phyloP scores from a whole-genome alignment of 257 asterid genomes.

The Capsicum chinense region DNA sequence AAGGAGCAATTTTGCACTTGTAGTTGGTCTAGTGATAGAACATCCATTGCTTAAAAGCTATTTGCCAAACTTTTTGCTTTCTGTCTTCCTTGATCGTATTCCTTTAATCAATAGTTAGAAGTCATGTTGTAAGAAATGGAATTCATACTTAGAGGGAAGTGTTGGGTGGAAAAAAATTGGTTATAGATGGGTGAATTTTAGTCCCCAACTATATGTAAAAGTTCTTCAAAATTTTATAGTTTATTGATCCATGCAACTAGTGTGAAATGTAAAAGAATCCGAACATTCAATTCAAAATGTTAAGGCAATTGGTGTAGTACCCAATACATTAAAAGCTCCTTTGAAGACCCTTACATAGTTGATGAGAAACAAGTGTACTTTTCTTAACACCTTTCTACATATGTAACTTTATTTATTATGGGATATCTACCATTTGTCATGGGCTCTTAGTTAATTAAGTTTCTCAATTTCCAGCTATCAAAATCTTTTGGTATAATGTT shows the following conservation, averaged over 20 bases:
- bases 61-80: not conserved
- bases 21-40: not conserved
- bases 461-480: no score
- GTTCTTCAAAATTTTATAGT: not conserved
- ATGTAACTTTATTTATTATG: no score
- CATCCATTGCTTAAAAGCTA: not conserved
- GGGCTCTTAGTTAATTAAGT: no score
- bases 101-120: not conserved
- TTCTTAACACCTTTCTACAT: not conserved
- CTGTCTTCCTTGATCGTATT: not conserved
- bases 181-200: constrained; percentile 7
- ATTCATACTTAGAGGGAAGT: not conserved
- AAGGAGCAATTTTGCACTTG: not conserved
- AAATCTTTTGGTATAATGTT: no score
- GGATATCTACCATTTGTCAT: no score
- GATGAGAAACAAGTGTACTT: not conserved
- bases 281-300: constrained; percentile 2
- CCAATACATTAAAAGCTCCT: not conserved
- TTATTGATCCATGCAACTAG: not conserved
- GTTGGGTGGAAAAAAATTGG: not conserved
- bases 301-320: not conserved
- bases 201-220: not conserved
- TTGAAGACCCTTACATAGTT: not conserved
- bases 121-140: not conserved
- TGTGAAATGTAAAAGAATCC: not conserved